A percentile compares a stretch with the other conserved stretches of the same genome.
Conservation (phyloP, 2,329 filamentous ascomycete species). For the Stagonosporopsis rhizophila region DNA sequence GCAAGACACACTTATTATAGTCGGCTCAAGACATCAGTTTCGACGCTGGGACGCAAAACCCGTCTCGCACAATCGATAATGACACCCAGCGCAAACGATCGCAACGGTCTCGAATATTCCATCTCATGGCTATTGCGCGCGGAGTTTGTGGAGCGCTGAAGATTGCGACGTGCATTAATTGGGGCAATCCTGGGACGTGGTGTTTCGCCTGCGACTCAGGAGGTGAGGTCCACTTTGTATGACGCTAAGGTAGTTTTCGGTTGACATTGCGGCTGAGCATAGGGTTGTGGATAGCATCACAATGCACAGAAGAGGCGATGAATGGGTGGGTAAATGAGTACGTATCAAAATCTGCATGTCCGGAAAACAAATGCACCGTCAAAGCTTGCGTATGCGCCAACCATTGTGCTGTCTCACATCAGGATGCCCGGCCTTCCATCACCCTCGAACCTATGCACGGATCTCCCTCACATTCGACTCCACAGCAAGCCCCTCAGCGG, state of each 20-base stretch:
- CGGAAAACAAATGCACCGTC: background rate
- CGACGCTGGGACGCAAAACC: background rate
- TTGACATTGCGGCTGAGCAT: conserved; percentile 8
- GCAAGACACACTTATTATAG: background rate
- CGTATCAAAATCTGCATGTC: background rate
- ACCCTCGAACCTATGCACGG: background rate
- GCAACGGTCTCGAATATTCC: background rate
- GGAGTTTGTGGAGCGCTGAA: conserved; percentile 12
- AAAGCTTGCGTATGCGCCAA: background rate
- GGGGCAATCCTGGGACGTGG: background rate
- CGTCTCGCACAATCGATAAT: background rate
- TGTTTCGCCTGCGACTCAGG: conserved; percentile 4
- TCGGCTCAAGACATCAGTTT: background rate
- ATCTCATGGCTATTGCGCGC: conserved; percentile 3
- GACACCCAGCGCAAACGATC: background rate
- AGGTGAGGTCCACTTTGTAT: background rate
- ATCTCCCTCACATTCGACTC: conserved; percentile 26
- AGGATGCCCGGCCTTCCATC: background rate
- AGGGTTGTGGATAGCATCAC: background rate
- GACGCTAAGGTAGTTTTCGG: conserved; percentile 1
- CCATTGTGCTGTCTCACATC: background rate
- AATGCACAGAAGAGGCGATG: background rate
- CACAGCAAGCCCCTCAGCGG: conserved; percentile 21
- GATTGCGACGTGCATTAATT: conserved; percentile 11
- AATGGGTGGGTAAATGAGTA: background rate